A percentile compares a stretch with the other conserved stretches of the same genome.
These are phyloP conservation scores for Lactuca sativa DNA, from an alignment of 129 eudicot genomes.

Conservation along the genomic window DNA sequence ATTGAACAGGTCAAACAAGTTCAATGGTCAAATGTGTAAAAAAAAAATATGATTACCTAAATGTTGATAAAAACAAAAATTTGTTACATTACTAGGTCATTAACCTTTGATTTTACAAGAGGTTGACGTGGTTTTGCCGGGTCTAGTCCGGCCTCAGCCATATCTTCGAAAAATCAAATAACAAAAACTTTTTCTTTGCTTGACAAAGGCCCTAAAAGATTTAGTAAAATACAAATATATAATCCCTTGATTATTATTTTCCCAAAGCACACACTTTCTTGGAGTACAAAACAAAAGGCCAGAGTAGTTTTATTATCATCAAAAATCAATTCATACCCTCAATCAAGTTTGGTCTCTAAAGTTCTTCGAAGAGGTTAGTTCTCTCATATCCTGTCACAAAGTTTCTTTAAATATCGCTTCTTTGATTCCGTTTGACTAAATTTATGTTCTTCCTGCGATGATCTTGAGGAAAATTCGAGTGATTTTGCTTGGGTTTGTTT, in stretches of 20 bases:
- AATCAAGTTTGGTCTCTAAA: constrained; percentile 15
- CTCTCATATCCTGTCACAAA: not conserved
- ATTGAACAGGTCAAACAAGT: no score
- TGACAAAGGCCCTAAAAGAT: not conserved
- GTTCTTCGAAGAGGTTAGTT: constrained; percentile 28
- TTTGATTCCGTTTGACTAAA: not conserved
- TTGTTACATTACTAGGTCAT: no score
- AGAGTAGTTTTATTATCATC: constrained; percentile 21
- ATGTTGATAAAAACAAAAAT: no score
- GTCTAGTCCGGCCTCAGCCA: no score
- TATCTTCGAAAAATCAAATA: no score
- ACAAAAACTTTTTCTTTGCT: not conserved
- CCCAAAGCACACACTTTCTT: constrained; percentile 17
- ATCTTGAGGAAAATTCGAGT: constrained; percentile 1
- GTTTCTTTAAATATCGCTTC: not conserved
- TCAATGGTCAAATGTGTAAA: no score
- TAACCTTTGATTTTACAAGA: no score
- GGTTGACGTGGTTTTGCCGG: no score
- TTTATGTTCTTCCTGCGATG: constrained; percentile 7
- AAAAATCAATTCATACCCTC: constrained; percentile 23
- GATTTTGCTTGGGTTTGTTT: not conserved
- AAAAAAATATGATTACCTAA: no score
- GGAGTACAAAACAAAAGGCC: constrained; percentile 6
- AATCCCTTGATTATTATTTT: not conserved
- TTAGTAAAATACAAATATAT: constrained; percentile 7